Percentiles rank a stretch among this genome's conserved stretches.
Evolutionary conservation across 768 basidiomycete genomes (phyloP).

Genomic region (Russula emetica): DNA sequence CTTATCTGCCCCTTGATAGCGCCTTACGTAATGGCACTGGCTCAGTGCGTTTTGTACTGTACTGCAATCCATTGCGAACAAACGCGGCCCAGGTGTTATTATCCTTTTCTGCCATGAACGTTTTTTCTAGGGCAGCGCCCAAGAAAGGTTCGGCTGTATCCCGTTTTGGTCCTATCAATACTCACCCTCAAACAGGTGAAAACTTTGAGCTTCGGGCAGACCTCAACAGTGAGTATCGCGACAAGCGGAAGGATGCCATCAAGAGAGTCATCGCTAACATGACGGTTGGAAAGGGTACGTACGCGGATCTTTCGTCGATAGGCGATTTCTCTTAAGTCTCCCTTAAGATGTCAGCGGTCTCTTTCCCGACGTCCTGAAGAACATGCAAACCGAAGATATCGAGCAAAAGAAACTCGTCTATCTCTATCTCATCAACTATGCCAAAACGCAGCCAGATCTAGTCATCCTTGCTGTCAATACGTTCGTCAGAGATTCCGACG

Average conservation of each 20-base stretch:
- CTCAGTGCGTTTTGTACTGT: not conserved
- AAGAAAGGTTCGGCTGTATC: slow-evolving; percentile 28
- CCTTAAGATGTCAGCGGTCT: slow-evolving; percentile 81
- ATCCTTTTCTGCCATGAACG: slow-evolving; percentile 18
- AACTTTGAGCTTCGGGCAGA: slow-evolving; percentile 97
- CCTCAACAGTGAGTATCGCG: slow-evolving; percentile 93
- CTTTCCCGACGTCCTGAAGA: slow-evolving; percentile 97
- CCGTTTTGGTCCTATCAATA: too few relatives aligned
- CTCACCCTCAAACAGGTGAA: slow-evolving; percentile 54
- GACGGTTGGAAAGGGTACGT: slow-evolving; percentile 94
- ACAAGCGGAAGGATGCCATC: slow-evolving; percentile 97
- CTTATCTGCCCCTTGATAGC: too few relatives aligned
- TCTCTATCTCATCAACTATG: slow-evolving; percentile 98
- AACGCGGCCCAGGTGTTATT: not conserved
- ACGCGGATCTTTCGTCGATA: not conserved
- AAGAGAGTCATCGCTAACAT: slow-evolving; percentile 97
- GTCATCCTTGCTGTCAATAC: slow-evolving; percentile 99
- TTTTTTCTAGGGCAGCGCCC: slow-evolving; percentile 29
- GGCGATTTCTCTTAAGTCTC: not conserved
- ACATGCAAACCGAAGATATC: slow-evolving; percentile 99
- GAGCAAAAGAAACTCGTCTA: slow-evolving; percentile 99
- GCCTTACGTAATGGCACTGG: not conserved
- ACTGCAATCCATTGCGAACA: not conserved
- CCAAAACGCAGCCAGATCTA: slow-evolving; percentile 97
- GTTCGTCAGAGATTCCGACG: slow-evolving; percentile 96